Conservation (phyloP, 1,284 basidiomycete genomes). For the Papiliotrema fonsecae region DNA sequence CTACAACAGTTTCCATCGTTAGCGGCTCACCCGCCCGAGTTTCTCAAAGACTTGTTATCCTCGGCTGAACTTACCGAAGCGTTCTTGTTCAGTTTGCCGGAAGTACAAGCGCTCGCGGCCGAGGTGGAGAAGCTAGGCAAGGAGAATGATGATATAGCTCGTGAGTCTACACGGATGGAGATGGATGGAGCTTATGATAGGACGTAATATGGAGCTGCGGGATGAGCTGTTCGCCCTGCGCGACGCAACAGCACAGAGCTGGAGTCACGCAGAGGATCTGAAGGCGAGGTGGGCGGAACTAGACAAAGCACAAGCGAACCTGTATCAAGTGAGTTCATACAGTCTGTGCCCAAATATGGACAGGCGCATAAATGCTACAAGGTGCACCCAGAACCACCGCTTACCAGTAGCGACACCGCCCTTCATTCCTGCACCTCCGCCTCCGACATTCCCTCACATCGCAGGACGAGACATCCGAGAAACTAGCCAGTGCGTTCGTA, state of each 20-base stretch:
- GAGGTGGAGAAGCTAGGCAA: slow-evolving; percentile 69
- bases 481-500: slow-evolving; percentile 71
- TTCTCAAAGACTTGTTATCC: slow-evolving; percentile 73
- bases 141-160: slow-evolving; percentile 76
- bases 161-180: slow-evolving; percentile 52
- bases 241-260: slow-evolving; percentile 73
- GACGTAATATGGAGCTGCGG: slow-evolving; percentile 67
- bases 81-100: slow-evolving; percentile 68
- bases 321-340: slow-evolving; percentile 65
- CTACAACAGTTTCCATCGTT: slow-evolving; percentile 45
- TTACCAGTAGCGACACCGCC: slow-evolving; percentile 63
- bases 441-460: slow-evolving; percentile 77
- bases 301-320: slow-evolving; percentile 75
- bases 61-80: slow-evolving; percentile 82
- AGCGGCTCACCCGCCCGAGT: slow-evolving; percentile 34
- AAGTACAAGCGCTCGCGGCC: slow-evolving; percentile 67
- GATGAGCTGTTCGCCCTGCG: slow-evolving; percentile 67
- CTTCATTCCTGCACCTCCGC: slow-evolving; percentile 78
- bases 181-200: slow-evolving; percentile 46
- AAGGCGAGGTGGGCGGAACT: slow-evolving; percentile 76
- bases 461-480: slow-evolving; percentile 82
- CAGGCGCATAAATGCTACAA: background rate
- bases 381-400: background rate
- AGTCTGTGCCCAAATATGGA: background rate
- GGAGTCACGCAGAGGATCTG: slow-evolving; percentile 72